These are phyloP conservation scores for Paramecium caudatum DNA, from an alignment of 73 alveolate genomes.

Conservation along the genomic window DNA sequence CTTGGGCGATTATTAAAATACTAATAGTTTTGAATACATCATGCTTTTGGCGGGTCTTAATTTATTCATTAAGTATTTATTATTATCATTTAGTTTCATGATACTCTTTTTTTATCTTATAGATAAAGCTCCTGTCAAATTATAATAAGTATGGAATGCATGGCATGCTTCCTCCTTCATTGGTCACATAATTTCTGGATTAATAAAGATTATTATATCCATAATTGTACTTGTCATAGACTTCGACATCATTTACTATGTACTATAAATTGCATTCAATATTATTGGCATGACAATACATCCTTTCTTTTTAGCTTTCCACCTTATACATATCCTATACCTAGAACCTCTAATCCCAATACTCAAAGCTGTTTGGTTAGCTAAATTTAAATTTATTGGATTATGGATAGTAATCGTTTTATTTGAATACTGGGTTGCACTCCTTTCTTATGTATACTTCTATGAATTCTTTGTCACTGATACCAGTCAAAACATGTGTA, in stretches of 20 bases:
- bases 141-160: constrained; percentile 45
- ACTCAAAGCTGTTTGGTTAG: constrained; percentile 59
- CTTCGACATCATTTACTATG: constrained; percentile 65
- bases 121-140: constrained; percentile 62
- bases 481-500: constrained; percentile 30
- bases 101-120: constrained; percentile 37
- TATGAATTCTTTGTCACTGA: constrained; percentile 49
- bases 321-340: constrained; percentile 60
- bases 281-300: constrained; percentile 70
- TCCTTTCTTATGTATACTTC: constrained; percentile 59
- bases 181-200: not conserved
- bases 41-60: constrained; percentile 16
- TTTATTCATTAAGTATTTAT: constrained; percentile 3
- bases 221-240: constrained; percentile 18
- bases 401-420: constrained; percentile 22
- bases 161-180: constrained; percentile 29
- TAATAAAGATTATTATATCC: constrained; percentile 15
- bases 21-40: not conserved
- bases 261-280: constrained; percentile 46
- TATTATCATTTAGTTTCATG: not conserved
- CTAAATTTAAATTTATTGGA: constrained; percentile 52
- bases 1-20: not conserved
- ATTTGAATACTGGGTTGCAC: constrained; percentile 17
- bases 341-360: constrained; percentile 62
- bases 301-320: constrained; percentile 75